Base-by-base conservation (phyloP, 2,329 filamentous ascomycete species). In the Colletotrichum caudatum region DNA sequence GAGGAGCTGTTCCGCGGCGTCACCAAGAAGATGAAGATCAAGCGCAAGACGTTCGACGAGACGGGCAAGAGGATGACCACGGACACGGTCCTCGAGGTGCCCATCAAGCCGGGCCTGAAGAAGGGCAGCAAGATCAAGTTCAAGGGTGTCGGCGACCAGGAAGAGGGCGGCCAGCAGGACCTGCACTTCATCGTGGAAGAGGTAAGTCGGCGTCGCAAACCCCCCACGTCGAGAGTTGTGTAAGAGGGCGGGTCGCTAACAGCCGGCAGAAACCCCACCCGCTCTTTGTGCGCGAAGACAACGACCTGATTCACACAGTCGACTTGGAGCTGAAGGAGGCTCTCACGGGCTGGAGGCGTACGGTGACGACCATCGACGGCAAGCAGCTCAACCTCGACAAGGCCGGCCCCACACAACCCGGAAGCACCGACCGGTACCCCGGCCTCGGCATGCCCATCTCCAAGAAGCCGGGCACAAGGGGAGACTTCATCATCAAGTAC, bases 111-210 rank as follows among this genome's bases (percentile, higher is more conserved):
- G 7, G 96, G 96, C 71, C 84, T 98, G 82, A 98, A 98, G 84
- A 95, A 97, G 77, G 96, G 96, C 39, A 97, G 94, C 78, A 99
- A 98, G 87, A 97, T 99, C 82, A 98, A 98, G 83, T 99, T 97
- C 80, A 93, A 93, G 78, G 94, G 95, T 53, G 95, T 99, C n/a
- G 96, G 96, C 14, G 96, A 99, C 81, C 95, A 98, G 81, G 94
- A 97, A 73, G 96, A 98, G 79, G 96, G 96, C 53, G 95, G 95
- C 18, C 93, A 94, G 71, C 96, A 99, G 81, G 96, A 99, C 82
- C 83, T 99, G 64, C 95, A 98, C 81, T 97, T 99, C 77, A 92
- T 99, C 70, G 89, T 99, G 29, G 92, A 94, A 82, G 95, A 98
- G 92, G 94, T 95, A 89, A 86, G 91, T 57, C 18, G 3, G 23